phyloP scores from a whole-genome alignment of 2,329 filamentous ascomycete species.

The Trichoderma afroharzianum region DNA sequence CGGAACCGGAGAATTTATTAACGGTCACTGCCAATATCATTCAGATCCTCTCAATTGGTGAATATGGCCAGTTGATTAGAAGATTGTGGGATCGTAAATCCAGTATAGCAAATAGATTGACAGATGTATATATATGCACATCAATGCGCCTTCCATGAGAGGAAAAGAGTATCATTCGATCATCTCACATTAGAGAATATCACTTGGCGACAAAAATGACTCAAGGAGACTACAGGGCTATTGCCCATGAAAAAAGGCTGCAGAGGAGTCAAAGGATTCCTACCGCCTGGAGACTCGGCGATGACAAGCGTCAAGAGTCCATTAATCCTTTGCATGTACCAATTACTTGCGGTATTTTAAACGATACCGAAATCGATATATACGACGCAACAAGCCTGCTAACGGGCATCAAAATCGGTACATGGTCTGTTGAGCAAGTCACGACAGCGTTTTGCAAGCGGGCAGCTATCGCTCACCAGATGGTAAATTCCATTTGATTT shows the following conservation, averaged over 20 bases:
- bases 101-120: neutral
- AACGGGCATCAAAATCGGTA: constrained; percentile 32
- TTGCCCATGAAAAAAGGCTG: neutral
- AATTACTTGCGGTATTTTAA: constrained; percentile 34
- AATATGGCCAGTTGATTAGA: neutral
- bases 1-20: neutral
- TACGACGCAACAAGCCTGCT: constrained; percentile 38
- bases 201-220: neutral
- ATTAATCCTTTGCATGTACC: neutral
- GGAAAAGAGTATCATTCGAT: neutral
- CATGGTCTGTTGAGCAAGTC: constrained; percentile 25
- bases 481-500: neutral
- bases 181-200: neutral
- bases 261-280: neutral
- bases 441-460: constrained; percentile 1
- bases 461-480: neutral
- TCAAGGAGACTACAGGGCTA: neutral
- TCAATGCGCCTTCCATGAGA: neutral
- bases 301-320: neutral
- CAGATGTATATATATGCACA: neutral
- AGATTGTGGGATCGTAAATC: neutral
- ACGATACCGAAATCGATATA: constrained; percentile 47
- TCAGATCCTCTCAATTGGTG: neutral
- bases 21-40: neutral
- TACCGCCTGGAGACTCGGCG: neutral